phyloP scores from a whole-genome alignment of 164 flowering plant species.

The Nymphaea colorata region DNA sequence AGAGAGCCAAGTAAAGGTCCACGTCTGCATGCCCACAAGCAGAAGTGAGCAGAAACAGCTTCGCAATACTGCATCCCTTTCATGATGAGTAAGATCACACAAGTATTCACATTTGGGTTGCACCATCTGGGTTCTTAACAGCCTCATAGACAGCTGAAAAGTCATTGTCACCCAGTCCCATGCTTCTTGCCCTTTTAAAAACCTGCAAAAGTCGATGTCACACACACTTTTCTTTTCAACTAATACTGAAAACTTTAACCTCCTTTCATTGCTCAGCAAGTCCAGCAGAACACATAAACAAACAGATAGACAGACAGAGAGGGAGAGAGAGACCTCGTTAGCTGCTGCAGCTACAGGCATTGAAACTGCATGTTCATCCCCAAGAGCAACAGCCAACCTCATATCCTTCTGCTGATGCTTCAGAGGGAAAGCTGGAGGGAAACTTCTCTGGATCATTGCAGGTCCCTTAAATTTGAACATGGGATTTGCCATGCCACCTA shows the following conservation, averaged over 20 bases:
- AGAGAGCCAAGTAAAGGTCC: background rate
- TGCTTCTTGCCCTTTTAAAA: conserved; percentile 79
- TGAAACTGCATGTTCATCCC: conserved; percentile 83
- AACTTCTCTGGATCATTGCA: conserved; percentile 48
- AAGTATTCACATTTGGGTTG: background rate
- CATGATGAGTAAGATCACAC: background rate
- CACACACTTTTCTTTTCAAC: background rate
- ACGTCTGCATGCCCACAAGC: background rate
- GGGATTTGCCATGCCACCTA: conserved; percentile 75
- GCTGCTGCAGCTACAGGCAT: conserved; percentile 98
- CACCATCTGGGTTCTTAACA: conserved; percentile 18
- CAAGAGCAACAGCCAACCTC: conserved; percentile 95
- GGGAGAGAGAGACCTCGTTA: conserved; percentile 52
- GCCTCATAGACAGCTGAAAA: conserved; percentile 81
- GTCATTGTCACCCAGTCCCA: conserved; percentile 82
- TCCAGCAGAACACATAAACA: background rate
- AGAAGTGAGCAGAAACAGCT: background rate
- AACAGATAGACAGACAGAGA: background rate
- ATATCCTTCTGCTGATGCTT: conserved; percentile 99
- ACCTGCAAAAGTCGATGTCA: conserved; percentile 26
- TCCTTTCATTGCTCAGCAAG: background rate
- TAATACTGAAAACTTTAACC: no score
- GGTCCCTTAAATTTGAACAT: conserved; percentile 91
- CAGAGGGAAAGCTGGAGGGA: conserved; percentile 83
- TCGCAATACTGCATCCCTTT: background rate